A percentile compares a stretch with the other conserved stretches of the same genome.
Conservation (phyloP, 768 basidiomycete species). For the Macrolepiota albuminosa region DNA sequence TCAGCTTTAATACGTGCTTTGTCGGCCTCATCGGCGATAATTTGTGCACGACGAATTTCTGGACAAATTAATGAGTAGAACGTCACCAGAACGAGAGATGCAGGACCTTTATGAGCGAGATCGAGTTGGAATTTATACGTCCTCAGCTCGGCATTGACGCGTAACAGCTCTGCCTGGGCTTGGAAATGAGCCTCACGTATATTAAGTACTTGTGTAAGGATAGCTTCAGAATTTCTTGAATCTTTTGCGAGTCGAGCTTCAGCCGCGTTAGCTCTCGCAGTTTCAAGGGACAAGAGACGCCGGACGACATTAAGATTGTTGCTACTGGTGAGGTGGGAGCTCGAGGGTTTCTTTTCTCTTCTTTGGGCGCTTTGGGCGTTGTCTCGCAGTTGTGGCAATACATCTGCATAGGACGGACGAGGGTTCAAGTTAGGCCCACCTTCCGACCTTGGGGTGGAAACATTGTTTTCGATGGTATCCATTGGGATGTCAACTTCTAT, state of each 20-base stretch:
- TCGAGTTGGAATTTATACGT: constrained; percentile 57
- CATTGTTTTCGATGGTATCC: not conserved
- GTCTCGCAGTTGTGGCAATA: not conserved
- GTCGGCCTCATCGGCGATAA: constrained; percentile 43
- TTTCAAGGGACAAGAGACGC: constrained; percentile 27
- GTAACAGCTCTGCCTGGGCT: constrained; percentile 26
- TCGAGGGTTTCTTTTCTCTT: not conserved
- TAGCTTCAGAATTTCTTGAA: constrained; percentile 12
- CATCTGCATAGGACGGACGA: not conserved
- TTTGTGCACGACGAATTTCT: constrained; percentile 54
- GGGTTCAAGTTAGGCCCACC: not conserved
- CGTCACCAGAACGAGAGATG: not conserved
- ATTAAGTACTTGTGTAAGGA: constrained; percentile 27
- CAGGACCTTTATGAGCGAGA: constrained; percentile 45
- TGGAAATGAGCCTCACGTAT: constrained; percentile 25
- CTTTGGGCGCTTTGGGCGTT: not conserved
- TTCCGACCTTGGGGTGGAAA: not conserved
- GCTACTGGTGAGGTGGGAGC: constrained; percentile 3
- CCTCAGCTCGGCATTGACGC: constrained; percentile 41
- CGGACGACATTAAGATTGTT: constrained; percentile 5
- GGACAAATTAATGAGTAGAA: not conserved
- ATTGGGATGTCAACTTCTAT: not conserved
- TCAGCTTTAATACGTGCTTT: constrained; percentile 46
- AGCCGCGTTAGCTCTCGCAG: constrained; percentile 33
- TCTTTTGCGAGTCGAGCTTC: constrained; percentile 23